Evolutionary conservation across 306 rosid genomes (phyloP), one percentile per base, ranked within the genome.

Genomic region (Senna tora): DNA sequence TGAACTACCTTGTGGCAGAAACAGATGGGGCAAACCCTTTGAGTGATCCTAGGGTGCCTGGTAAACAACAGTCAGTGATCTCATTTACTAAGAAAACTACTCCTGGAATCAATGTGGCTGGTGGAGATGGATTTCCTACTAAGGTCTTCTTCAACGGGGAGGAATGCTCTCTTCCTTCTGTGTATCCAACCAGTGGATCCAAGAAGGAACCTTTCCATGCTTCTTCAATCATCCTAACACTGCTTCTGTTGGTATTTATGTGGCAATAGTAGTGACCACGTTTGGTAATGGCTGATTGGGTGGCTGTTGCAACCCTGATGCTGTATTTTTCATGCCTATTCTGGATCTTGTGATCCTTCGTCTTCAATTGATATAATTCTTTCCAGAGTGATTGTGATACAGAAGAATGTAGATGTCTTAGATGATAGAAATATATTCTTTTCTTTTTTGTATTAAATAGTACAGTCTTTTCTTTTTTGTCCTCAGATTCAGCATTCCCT

Each of bases 121-220:
- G 64, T 6, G 88, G 91, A 77, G 97, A 91, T 70, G 99, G 97
- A 15, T 94, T 94, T 81, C 99, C 99, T 0, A 86, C 81, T 2
- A 91, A 89, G 69, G 96, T 94, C 4, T 87, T 80, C 89, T 94
- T 94, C 67, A 91, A 94, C 58, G 99, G 99, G 16, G 97, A 89
- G 73, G 99, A 94, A 72, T 91, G 99, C 68, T 82, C 87, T 19
- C 84, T 94, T 80, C 97, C 99, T 11, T 65, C 75, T 1, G 68
- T 77, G 19, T 10, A 38, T 68, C 98, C 98, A 7, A 87, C 81
- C 65, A 79, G 77, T 56, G 90, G 75, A 50, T 41, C 67, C 56
- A 76, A 75, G 51, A 86, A 38, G 56, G 77, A 72, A 67, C 54
- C 84, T 21, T 79, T 85, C 32, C 68, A 72, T 2, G 60, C 57